phyloP scores from a whole-genome alignment of 1,284 basidiomycete species.

The Tausonia pullulans region DNA sequence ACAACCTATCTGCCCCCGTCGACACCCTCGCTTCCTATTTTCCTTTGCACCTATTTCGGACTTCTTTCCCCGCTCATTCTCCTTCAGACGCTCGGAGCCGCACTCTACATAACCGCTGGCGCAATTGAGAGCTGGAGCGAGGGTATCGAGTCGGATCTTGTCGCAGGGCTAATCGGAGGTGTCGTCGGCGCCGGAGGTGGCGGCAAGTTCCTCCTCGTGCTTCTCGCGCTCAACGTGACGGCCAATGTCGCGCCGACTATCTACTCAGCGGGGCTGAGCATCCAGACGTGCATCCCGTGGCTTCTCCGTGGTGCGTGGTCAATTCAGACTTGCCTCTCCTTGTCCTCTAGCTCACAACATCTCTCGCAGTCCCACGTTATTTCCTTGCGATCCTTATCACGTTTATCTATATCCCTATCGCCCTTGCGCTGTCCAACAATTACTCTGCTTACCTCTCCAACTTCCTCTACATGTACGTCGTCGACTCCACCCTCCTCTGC shows the following conservation, averaged over 20 bases:
- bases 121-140: constrained; percentile 56
- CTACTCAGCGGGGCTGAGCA: constrained; percentile 70
- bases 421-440: constrained; percentile 23
- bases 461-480: constrained; percentile 27
- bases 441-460: constrained; percentile 31
- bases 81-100: constrained; percentile 65
- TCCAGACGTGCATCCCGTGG: constrained; percentile 64
- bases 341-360: background rate
- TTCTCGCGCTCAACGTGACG: constrained; percentile 61
- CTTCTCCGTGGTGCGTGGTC: constrained; percentile 26
- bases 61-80: constrained; percentile 56
- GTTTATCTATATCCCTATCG: constrained; percentile 48
- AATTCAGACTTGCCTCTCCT: background rate
- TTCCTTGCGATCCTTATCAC: constrained; percentile 70
- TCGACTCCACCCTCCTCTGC: background rate
- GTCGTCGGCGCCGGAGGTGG: constrained; percentile 19
- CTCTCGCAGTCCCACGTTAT: constrained; percentile 64
- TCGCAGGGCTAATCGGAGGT: constrained; percentile 39
- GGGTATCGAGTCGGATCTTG: constrained; percentile 46
- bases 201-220: constrained; percentile 75
- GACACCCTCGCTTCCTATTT: background rate
- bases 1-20: constrained; percentile 52
- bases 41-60: constrained; percentile 56
- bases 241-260: constrained; percentile 74
- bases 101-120: constrained; percentile 47